phyloP scores from a whole-genome alignment of 2,329 filamentous ascomycete genomes.

The Neonectria magnoliae region DNA sequence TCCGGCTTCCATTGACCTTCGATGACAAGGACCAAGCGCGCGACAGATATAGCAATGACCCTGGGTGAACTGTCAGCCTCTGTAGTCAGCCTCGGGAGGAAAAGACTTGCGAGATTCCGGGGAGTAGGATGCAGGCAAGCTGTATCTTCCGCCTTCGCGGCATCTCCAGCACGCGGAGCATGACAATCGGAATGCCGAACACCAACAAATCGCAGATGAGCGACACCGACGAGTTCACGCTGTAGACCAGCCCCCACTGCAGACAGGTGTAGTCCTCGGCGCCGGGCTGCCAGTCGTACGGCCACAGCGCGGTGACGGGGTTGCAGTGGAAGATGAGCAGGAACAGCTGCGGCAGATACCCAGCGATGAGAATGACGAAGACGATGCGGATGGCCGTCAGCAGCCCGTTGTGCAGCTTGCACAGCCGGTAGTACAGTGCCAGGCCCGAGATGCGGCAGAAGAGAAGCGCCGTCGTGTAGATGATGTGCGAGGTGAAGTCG shows the following conservation, averaged over 20 bases:
- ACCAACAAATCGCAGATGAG: slow-evolving; percentile 61
- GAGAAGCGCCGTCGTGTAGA: slow-evolving; percentile 61
- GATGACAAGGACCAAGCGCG: slow-evolving; percentile 59
- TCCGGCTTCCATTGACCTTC: slow-evolving; percentile 58
- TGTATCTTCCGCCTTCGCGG: slow-evolving; percentile 56
- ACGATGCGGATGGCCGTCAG: slow-evolving; percentile 49
- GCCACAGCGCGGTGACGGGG: slow-evolving; percentile 62
- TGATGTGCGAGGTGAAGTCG: slow-evolving; percentile 61
- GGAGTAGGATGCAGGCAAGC: slow-evolving; percentile 58
- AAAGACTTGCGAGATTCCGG: slow-evolving; percentile 57
- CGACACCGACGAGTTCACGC: slow-evolving; percentile 60
- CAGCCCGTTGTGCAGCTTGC: slow-evolving; percentile 50
- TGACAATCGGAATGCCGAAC: slow-evolving; percentile 60
- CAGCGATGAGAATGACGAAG: slow-evolving; percentile 50
- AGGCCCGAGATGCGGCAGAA: slow-evolving; percentile 62
- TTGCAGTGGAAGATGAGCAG: slow-evolving; percentile 62
- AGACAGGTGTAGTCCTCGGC: slow-evolving; percentile 55
- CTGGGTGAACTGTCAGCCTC: slow-evolving; percentile 40
- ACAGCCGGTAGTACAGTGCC: slow-evolving; percentile 61
- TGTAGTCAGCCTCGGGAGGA: neutral
- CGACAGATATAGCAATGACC: slow-evolving; percentile 59
- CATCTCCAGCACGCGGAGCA: slow-evolving; percentile 58
- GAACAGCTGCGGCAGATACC: slow-evolving; percentile 59
- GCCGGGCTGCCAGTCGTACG: slow-evolving; percentile 58
- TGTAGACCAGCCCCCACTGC: slow-evolving; percentile 62